These are phyloP conservation scores for Boletus smithii DNA, from an alignment of 1,284 basidiomycete species.

Conservation along the genomic window DNA sequence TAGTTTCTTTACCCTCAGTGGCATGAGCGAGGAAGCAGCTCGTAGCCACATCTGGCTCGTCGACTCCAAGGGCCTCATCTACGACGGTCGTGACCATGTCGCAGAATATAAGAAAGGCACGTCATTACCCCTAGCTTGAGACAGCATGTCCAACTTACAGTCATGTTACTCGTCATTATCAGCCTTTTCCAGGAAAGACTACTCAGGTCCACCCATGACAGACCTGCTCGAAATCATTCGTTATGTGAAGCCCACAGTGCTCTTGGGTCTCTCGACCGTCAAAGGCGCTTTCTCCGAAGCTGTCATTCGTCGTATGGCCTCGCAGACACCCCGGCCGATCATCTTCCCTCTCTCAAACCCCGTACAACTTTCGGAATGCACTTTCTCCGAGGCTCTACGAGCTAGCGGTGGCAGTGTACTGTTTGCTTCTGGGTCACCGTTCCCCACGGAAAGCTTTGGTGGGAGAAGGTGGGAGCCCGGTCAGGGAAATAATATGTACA, in stretches of 20 bases:
- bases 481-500: conserved; percentile 91
- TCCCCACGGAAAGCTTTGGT: conserved; percentile 62
- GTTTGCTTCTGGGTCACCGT: conserved; percentile 91
- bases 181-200: conserved; percentile 84
- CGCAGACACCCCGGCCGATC: conserved; percentile 83
- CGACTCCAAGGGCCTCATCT: conserved; percentile 86
- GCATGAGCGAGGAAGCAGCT: conserved; percentile 77
- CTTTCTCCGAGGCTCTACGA: conserved; percentile 81
- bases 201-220: conserved; percentile 70
- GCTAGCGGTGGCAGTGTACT: conserved; percentile 74
- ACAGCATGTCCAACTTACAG: background rate
- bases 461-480: conserved; percentile 72
- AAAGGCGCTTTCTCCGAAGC: conserved; percentile 77
- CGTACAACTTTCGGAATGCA: conserved; percentile 79
- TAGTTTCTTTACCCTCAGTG: conserved; percentile 84
- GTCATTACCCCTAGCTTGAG: conserved; percentile 21
- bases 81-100: conserved; percentile 57
- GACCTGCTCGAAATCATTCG: conserved; percentile 79
- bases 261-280: conserved; percentile 89
- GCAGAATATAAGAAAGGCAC: conserved; percentile 81
- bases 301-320: conserved; percentile 81
- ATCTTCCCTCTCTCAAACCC: conserved; percentile 98
- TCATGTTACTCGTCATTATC: conserved; percentile 1
- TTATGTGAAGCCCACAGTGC: conserved; percentile 86
- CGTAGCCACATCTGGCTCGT: conserved; percentile 77